Evolutionary conservation across 2,329 filamentous ascomycete species (phyloP).

Genomic region (Elsinoe batatas): DNA sequence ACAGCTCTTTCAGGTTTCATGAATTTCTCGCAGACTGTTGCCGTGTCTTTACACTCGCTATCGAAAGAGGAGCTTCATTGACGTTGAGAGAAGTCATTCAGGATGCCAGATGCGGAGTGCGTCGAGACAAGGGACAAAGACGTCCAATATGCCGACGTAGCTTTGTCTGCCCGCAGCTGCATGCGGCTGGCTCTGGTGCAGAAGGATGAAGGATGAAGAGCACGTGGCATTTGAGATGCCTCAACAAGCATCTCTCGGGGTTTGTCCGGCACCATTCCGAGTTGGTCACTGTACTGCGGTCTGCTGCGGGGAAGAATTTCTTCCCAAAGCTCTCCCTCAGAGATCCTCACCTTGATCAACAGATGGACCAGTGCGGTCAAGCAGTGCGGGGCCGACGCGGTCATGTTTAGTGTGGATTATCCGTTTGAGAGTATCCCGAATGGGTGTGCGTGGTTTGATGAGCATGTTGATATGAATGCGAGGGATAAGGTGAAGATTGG

Average conservation of each 20-base stretch:
- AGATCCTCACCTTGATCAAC: constrained; percentile 1
- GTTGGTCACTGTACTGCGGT: not conserved
- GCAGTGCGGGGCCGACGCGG: constrained; percentile 35
- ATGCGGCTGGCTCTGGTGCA: not conserved
- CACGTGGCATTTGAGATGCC: not conserved
- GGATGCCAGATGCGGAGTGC: not conserved
- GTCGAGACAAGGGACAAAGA: not conserved
- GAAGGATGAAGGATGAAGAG: not conserved
- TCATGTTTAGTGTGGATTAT: constrained; percentile 52
- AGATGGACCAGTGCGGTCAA: constrained; percentile 23
- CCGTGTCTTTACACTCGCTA: not conserved
- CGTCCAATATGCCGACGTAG: not conserved
- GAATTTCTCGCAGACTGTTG: not conserved
- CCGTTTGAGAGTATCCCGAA: constrained; percentile 45
- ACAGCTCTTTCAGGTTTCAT: constrained; percentile 2
- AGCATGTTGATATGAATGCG: constrained; percentile 41
- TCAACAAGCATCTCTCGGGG: not conserved
- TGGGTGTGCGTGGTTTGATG: constrained; percentile 39
- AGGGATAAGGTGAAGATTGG: constrained; percentile 36
- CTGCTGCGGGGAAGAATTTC: not conserved
- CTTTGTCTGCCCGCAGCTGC: no score
- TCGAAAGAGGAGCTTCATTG: not conserved
- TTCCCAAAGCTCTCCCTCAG: not conserved
- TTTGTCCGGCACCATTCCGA: not conserved
- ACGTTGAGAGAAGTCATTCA: not conserved